Evolutionary conservation across 1,284 basidiomycete genomes (phyloP).

Genomic region (Pyrrhoderma lamaoense): DNA sequence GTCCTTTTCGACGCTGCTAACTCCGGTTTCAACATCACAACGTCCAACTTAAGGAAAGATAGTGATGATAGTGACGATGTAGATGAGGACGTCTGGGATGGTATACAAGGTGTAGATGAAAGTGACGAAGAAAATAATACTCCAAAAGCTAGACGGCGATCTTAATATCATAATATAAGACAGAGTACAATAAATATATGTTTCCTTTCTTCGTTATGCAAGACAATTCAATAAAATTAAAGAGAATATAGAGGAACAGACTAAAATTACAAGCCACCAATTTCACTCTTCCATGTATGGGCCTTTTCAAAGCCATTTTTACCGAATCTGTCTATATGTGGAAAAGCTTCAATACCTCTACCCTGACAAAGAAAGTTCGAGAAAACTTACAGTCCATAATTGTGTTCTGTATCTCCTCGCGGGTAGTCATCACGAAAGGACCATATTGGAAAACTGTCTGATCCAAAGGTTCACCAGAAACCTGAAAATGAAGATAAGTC

Average conservation of each 20-base stretch:
- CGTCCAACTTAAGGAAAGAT: not conserved
- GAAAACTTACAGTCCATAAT: slow-evolving; percentile 65
- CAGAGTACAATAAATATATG: no score
- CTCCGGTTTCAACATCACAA: slow-evolving; percentile 18
- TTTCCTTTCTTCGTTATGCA: not conserved
- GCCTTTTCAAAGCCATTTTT: slow-evolving; percentile 90
- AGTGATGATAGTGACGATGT: slow-evolving; percentile 24
- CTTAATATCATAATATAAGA: not conserved
- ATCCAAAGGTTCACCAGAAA: slow-evolving; percentile 84
- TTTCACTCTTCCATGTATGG: slow-evolving; percentile 80
- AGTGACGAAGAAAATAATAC: slow-evolving; percentile 23
- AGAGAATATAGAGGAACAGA: not conserved
- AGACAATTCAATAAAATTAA: not conserved
- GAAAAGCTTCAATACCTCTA: slow-evolving; percentile 2
- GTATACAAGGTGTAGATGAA: slow-evolving; percentile 25
- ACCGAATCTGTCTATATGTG: slow-evolving; percentile 53
- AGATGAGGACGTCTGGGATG: slow-evolving; percentile 39
- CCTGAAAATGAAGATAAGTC: slow-evolving; percentile 31
- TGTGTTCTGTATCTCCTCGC: slow-evolving; percentile 77
- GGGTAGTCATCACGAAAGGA: slow-evolving; percentile 79
- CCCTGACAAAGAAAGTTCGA: not conserved
- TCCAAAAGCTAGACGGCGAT: not conserved
- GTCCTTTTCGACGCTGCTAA: slow-evolving; percentile 45
- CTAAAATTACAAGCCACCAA: slow-evolving; percentile 37
- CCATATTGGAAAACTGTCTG: slow-evolving; percentile 86